A percentile compares a stretch with the other conserved stretches of the same genome.
These are phyloP conservation scores for Exsudoporus frostii DNA, from an alignment of 768 basidiomycete species.

Conservation along the genomic window DNA sequence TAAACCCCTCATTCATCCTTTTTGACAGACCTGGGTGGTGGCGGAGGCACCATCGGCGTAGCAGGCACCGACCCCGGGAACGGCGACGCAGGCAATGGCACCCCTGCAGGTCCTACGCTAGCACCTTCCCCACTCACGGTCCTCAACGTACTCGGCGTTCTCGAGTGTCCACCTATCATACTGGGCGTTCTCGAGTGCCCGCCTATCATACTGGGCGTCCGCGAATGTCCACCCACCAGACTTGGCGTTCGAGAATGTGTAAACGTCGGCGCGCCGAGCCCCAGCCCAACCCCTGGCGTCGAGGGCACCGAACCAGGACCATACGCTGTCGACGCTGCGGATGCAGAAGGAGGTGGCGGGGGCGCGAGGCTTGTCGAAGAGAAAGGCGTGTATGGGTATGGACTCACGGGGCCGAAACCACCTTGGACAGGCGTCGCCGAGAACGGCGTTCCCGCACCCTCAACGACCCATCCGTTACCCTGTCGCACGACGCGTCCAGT, in stretches of 20 bases:
- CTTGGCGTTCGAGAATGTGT: constrained; percentile 14
- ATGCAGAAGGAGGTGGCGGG: not conserved
- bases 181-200: constrained; percentile 19
- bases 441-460: constrained; percentile 42
- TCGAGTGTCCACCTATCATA: constrained; percentile 17
- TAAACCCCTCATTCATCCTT: constrained; percentile 26
- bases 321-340: constrained; percentile 29
- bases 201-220: constrained; percentile 23
- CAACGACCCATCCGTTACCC: constrained; percentile 59
- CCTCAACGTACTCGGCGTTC: constrained; percentile 1
- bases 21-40: constrained; percentile 19
- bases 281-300: constrained; percentile 30
- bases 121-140: constrained; percentile 13
- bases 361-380: constrained; percentile 7
- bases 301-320: constrained; percentile 30
- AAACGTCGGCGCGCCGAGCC: constrained; percentile 27
- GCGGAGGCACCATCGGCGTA: constrained; percentile 18
- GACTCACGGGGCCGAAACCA: constrained; percentile 25
- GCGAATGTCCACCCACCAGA: constrained; percentile 16
- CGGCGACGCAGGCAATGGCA: constrained; percentile 23
- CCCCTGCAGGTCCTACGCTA: not conserved
- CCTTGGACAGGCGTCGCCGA: constrained; percentile 33
- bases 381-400: constrained; percentile 34
- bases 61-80: constrained; percentile 15
- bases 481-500: constrained; percentile 48